Evolutionary conservation across 805 yeast species (phyloP).

Genomic region (Yarrowia sp.): DNA sequence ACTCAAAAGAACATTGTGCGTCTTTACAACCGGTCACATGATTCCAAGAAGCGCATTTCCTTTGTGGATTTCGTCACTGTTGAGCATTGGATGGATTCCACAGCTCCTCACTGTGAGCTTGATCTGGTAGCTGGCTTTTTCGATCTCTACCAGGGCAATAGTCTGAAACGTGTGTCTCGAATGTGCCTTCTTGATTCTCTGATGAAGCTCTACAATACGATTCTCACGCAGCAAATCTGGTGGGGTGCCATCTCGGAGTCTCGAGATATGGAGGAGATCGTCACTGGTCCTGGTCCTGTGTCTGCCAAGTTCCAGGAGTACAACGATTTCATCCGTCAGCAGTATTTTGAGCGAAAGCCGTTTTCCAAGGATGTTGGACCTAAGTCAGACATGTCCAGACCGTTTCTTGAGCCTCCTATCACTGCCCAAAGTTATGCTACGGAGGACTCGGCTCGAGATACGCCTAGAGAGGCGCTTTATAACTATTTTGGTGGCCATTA

Average conservation of each 20-base stretch:
- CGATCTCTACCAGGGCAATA: not conserved
- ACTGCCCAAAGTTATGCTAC: not conserved
- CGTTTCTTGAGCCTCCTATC: slow-evolving; percentile 4
- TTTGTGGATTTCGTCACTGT: slow-evolving; percentile 20
- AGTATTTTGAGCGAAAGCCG: slow-evolving; percentile 15
- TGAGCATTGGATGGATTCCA: slow-evolving; percentile 27
- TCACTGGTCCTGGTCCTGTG: slow-evolving; percentile 26
- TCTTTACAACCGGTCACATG: slow-evolving; percentile 8
- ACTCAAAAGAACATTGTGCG: slow-evolving; percentile 5
- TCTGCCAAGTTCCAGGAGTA: slow-evolving; percentile 23
- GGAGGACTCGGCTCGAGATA: not conserved
- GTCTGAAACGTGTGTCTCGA: not conserved
- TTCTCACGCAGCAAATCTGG: slow-evolving; percentile 21
- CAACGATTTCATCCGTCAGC: slow-evolving; percentile 9
- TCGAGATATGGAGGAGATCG: slow-evolving; percentile 29
- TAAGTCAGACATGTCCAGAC: not conserved
- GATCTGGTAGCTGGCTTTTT: slow-evolving; percentile 14
- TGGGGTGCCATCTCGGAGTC: slow-evolving; percentile 1
- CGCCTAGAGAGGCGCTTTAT: not conserved
- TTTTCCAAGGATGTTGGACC: not conserved
- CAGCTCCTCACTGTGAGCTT: slow-evolving; percentile 15
- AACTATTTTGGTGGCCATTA: slow-evolving; percentile 14
- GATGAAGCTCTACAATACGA: not conserved
- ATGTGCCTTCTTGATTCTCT: not conserved
- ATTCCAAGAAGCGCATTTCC: not conserved